Percentiles rank a stretch among this genome's conserved stretches.
Conservation (phyloP, 805 yeast species). For the Sungouiozyma ichnusensis region DNA sequence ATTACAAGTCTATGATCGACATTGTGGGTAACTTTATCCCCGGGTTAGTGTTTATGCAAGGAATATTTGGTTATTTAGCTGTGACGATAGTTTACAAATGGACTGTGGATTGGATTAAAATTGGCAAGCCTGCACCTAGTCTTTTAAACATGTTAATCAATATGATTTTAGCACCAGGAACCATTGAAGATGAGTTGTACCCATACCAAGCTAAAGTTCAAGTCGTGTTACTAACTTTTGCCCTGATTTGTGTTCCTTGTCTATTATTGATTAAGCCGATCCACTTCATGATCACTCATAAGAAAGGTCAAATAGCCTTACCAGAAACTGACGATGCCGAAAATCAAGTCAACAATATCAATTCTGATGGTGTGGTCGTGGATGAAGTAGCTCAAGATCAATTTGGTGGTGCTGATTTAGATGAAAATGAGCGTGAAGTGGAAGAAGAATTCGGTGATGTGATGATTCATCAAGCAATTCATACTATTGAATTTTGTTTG, state of each 20-base stretch:
- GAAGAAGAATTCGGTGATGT: constrained; percentile 52
- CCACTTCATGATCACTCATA: constrained; percentile 31
- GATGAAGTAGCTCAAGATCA: constrained; percentile 33
- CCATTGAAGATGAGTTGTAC: constrained; percentile 52
- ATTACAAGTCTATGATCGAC: constrained; percentile 51
- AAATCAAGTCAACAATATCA: constrained; percentile 3
- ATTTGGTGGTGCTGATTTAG: constrained; percentile 20
- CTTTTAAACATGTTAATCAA: constrained; percentile 63
- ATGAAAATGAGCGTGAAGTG: constrained; percentile 34
- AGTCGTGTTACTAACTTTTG: constrained; percentile 44
- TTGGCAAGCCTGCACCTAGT: constrained; percentile 58
- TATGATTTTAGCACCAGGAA: constrained; percentile 69
- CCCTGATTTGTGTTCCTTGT: constrained; percentile 69
- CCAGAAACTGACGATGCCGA: constrained; percentile 11
- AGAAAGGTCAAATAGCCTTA: constrained; percentile 21
- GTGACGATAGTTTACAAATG: constrained; percentile 64
- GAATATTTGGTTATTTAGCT: constrained; percentile 63
- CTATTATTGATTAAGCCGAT: constrained; percentile 57
- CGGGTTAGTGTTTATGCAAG: constrained; percentile 63
- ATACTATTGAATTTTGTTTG: constrained; percentile 69
- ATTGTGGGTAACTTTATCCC: constrained; percentile 66
- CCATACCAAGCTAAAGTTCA: constrained; percentile 57
- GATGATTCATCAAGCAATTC: constrained; percentile 70
- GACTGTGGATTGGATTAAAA: constrained; percentile 59
- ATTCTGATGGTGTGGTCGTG: too few species aligned